Evolutionary conservation across 2,329 filamentous ascomycete species (phyloP), one percentile per base, ranked within the genome.

Genomic region (Pyrenochaeta sp.): DNA sequence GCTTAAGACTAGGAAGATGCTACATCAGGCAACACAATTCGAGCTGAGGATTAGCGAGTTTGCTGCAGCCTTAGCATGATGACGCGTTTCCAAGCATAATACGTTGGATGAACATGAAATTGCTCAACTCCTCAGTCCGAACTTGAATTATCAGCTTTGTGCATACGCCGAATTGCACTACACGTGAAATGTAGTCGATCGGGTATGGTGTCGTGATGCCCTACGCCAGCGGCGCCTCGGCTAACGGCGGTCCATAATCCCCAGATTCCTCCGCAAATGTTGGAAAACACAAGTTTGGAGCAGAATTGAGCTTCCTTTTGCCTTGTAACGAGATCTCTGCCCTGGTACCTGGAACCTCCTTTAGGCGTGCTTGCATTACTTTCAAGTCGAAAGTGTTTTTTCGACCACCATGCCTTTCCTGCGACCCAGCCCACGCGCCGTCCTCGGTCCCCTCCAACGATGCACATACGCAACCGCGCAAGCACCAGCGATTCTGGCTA

Each of bases 401-500:
- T n/a, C n/a, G n/a, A 31, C n/a, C 41, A 42, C 32, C 15, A 70
- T 70, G 67, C 54, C 57, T 37, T 38, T 61, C 21, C 35, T 59
- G 24, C 54, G 63, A 44, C 47, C 60, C 13, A 42, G 46, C 19
- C 30, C 56, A 18, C 53, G 53, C 35, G 36, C 63, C 3, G 41
- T 63, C 13, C 26, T 52, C 13, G 59, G 60, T 36, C 55, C 61
- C 23, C 14, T 62, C 14, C 64, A 64, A 42, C 55, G 55, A 34
- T 60, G 60, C 51, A 53, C 63, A 29, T 77, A 77, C 52, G 70
- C 74, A 23, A 58, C 73, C 21, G 70, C 78, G 11, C 72, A 69
- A 37, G 77, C 83, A 8, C 73, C 71, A 30, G 73, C 86, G 34
- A 76, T 96, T 72, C 85, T 86, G 65, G 81, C 89, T 55, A 86